Percentiles rank a stretch among this genome's conserved stretches.
Evolutionary conservation across 1,284 basidiomycete genomes (phyloP).

Genomic region (Rhodotorula sp.): DNA sequence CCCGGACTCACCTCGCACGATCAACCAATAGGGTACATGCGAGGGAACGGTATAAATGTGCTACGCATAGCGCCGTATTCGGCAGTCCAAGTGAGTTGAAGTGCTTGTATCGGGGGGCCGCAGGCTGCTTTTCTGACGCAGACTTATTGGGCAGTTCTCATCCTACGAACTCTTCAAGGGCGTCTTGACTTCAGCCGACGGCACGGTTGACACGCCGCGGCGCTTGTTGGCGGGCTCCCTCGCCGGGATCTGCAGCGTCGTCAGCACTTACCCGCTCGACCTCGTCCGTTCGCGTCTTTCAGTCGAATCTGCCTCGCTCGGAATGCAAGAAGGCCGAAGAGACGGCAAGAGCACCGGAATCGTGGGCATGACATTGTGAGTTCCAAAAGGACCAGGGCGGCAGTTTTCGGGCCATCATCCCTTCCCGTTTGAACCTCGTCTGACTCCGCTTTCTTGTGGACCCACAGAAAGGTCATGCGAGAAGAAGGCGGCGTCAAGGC

Average conservation of each 20-base stretch:
- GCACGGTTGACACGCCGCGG: constrained; percentile 40
- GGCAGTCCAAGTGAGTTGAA: constrained; percentile 35
- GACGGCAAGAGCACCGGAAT: constrained; percentile 46
- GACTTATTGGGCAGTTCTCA: constrained; percentile 45
- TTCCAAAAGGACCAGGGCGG: neutral
- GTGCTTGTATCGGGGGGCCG: neutral
- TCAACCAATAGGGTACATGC: constrained; percentile 32
- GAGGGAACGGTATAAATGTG: constrained; percentile 43
- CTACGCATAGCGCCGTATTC: constrained; percentile 45
- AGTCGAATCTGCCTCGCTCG: constrained; percentile 45
- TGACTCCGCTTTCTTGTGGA: neutral
- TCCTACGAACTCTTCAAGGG: constrained; percentile 51
- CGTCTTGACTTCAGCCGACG: constrained; percentile 26
- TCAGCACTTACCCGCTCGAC: constrained; percentile 47
- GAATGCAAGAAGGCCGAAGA: constrained; percentile 20
- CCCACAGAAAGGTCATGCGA: constrained; percentile 45
- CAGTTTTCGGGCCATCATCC: too few relatives aligned
- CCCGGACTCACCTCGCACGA: neutral
- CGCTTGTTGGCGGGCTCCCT: constrained; percentile 41
- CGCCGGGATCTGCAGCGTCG: constrained; percentile 43
- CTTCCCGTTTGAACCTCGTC: too few relatives aligned
- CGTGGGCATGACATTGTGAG: constrained; percentile 46
- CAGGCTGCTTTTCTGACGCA: neutral
- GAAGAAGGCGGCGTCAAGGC: constrained; percentile 51
- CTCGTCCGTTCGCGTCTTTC: constrained; percentile 49